Percentiles rank a stretch among this genome's conserved stretches.
Evolutionary conservation across 352 stramenopile species (phyloP).

Genomic region (Bremia lactucae): DNA sequence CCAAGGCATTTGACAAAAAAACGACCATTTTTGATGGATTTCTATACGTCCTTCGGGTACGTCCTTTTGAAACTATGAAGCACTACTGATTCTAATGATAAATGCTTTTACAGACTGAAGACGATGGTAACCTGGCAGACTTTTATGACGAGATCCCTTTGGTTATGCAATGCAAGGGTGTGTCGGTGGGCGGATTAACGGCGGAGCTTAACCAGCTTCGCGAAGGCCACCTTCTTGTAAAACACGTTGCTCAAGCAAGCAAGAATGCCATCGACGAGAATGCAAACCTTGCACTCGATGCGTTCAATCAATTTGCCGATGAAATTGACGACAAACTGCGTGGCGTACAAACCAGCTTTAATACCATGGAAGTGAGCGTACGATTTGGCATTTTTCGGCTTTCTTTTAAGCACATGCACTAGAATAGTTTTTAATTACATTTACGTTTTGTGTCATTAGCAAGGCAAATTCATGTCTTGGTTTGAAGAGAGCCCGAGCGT

Average conservation of each 20-base stretch:
- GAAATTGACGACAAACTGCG: conserved; percentile 14
- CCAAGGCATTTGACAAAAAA: conserved; percentile 13
- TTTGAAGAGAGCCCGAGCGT: conserved; percentile 15
- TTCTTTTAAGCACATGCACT: no score
- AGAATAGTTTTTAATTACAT: no score
- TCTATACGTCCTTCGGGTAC: conserved; percentile 15
- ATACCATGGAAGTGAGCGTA: conserved; percentile 18
- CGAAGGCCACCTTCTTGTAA: conserved; percentile 8
- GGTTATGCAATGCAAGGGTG: conserved; percentile 16
- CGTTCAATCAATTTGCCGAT: conserved; percentile 15
- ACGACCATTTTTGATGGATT: conserved; percentile 15
- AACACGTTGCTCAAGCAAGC: conserved; percentile 5
- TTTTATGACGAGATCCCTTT: conserved; percentile 20
- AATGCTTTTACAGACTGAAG: conserved; percentile 8
- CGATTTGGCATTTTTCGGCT: neutral
- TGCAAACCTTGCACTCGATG: conserved; percentile 5
- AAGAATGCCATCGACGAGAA: neutral
- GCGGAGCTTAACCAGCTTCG: conserved; percentile 14
- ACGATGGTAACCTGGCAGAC: conserved; percentile 7
- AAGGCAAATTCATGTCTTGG: conserved; percentile 10
- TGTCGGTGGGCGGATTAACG: conserved; percentile 9
- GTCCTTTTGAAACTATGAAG: no score
- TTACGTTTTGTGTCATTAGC: conserved; percentile 2
- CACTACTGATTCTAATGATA: no score
- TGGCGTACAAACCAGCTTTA: conserved; percentile 8